Base-by-base conservation (phyloP, 78 protist genomes). In the Dictyostelium citrinum region DNA sequence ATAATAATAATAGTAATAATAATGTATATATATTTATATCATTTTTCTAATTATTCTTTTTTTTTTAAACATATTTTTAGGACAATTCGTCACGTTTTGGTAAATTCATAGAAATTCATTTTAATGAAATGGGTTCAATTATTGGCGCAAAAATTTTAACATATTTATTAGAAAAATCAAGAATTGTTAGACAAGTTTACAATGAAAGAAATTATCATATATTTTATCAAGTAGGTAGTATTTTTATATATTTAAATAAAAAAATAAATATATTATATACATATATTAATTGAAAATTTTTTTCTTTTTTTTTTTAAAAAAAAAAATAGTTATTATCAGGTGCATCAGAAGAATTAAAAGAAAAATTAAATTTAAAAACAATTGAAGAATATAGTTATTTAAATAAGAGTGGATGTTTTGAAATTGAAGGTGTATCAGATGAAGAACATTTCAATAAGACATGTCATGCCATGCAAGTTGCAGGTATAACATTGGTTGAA, bases 161-260 rank as follows among this genome's bases (percentile, higher is more conserved):
- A 24, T 97, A 95, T 92, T 90, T 98, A 74, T 81, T 97, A 27
- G 98, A 97, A 82, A 97, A 96, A 27, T 92, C 97, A 17, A 91
- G 99, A 78, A 74, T 98, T 17, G 98, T 95, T 22, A 81, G 88
- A 49, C 98, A 96, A 68, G 95, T 82, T 24, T 72, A 17, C 14
- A 90, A 90, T 77, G 99, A 98, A 91, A 91, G 98, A n/a, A 93
- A 82, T 79, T 98, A 95, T 91, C 99, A 98, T 83, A 82, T 97
- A 51, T 95, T 98, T 72, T 88, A 88, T 95, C 96, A 95, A 80
- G 90, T 95, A 81, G 2, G 67, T 37, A n/a, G 27, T 5, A 55
- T 14, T 14, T 20, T 5, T 55, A 51, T 17, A 7, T 71, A 45
- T 82, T 55, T 29, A 58, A 45, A 9, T 1, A 55, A 16, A 20